Conservation (phyloP, 345 rosid species). For the Citrus reticulata region DNA sequence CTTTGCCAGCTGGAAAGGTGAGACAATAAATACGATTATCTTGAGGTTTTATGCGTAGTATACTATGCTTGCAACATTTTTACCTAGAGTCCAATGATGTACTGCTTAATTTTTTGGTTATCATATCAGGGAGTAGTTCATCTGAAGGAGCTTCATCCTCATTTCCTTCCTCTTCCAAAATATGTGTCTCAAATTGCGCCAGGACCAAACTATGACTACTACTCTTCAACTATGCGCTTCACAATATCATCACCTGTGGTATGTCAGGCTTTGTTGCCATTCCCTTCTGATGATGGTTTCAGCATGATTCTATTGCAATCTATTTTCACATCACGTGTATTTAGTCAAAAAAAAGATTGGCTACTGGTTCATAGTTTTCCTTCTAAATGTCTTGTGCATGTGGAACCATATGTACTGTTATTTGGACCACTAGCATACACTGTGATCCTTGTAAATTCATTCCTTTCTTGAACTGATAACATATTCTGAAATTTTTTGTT, state of each 20-base stretch:
- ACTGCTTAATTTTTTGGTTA: constrained; percentile 6
- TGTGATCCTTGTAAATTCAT: neutral
- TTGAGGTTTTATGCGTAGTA: neutral
- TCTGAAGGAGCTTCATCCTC: constrained; percentile 65
- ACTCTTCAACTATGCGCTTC: constrained; percentile 77
- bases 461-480: neutral
- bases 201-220: constrained; percentile 84
- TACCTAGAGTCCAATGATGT: neutral
- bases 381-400: neutral
- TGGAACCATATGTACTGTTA: neutral
- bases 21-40: constrained; percentile 9
- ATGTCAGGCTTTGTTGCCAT: constrained; percentile 17
- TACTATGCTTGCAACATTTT: neutral
- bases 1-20: constrained; percentile 60
- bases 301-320: neutral
- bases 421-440: constrained; percentile 5
- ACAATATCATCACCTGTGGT: constrained; percentile 93
- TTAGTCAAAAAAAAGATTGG: neutral
- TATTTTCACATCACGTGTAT: neutral
- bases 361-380: neutral
- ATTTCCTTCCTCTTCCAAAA: constrained; percentile 80
- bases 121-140: constrained; percentile 41
- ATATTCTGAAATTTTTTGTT: neutral
- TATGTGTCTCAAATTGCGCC: constrained; percentile 68
- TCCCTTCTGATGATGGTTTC: constrained; percentile 4